Evolutionary conservation across 306 rosid genomes (phyloP), one percentile per base, ranked within the genome.

Genomic region (Acacia confusa): DNA sequence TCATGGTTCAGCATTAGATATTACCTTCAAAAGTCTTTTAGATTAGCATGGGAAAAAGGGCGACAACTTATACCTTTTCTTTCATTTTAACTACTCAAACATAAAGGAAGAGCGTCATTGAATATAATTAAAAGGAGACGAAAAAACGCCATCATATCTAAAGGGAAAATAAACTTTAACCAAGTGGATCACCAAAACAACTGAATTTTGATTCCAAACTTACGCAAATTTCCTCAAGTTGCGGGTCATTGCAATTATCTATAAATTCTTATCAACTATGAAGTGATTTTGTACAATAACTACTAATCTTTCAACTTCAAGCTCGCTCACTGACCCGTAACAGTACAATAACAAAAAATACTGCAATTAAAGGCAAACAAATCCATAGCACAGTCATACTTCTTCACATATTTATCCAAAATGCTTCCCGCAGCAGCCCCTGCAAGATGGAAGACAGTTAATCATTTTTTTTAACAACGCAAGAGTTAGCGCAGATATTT

Each of bases 321-420:
- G 34, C 43, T 20, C 11, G 58, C 58, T 40, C 25, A 58, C 27
- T 16, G 47, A 28, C 67, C 64, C 30, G 1, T 19, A 53, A 65
- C 36, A 19, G 15, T 1, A 55, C 14, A 16, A 25, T 4, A 19
- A 12, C 4, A 27, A 50, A 64, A 15, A 22, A 55, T 0, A 20
- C 30, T 10, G 12, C 28, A 27, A 41, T 55, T 27, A 36, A 75
- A 76, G 43, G 61, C 22, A 79, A 67, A 50, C 19, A 24, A 70
- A 70, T 69, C 45, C 22, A 60, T 53, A 68, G n/a, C 43, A 72
- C 45, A 38, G 64, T 17, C 57, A 74, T 82, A 92, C 97, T 88
- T 92, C 85, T 93, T 93, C 67, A 93, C 86, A 77, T 91, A 95
- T 75, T 86, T 95, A 69, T 93, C 99, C 6, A 93, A 80, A 48